A percentile compares a stretch with the other conserved stretches of the same genome.
These are phyloP conservation scores for Lepidium africanum DNA, from an alignment of 345 rosid species.

Conservation along the genomic window DNA sequence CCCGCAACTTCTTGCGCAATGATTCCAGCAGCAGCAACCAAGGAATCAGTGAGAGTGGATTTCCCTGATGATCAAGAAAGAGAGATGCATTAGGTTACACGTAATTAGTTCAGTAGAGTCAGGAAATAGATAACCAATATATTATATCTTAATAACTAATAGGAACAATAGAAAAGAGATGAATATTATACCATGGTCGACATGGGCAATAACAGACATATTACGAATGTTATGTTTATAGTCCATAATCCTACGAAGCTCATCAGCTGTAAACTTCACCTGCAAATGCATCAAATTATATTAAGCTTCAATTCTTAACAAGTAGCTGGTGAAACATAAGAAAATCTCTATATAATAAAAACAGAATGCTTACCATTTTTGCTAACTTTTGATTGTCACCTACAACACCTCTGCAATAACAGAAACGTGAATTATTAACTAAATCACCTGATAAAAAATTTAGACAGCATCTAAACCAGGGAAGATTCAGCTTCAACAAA, in stretches of 20 bases:
- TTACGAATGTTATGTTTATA: slow-evolving; percentile 29
- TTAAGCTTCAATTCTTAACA: background rate
- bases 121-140: background rate
- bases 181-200: slow-evolving; percentile 16
- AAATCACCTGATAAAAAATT: background rate
- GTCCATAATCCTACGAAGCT: slow-evolving; percentile 32
- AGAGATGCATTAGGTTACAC: background rate
- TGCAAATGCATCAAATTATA: background rate
- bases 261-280: slow-evolving; percentile 33
- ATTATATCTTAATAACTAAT: no score
- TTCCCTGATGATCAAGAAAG: slow-evolving; percentile 39
- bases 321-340: background rate
- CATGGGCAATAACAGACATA: slow-evolving; percentile 33
- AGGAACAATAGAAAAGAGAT: background rate
- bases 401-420: slow-evolving; percentile 15
- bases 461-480: background rate
- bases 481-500: background rate
- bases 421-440: background rate
- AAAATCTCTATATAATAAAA: background rate
- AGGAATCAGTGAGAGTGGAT: slow-evolving; percentile 80
- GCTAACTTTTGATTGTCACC: slow-evolving; percentile 10
- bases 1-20: slow-evolving; percentile 90
- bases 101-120: background rate
- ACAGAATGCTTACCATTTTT: slow-evolving; percentile 13
- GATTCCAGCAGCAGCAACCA: slow-evolving; percentile 92